Evolutionary conservation across 192 early-diverging fungal species (phyloP).

Genomic region (Backusella mclennaniae): DNA sequence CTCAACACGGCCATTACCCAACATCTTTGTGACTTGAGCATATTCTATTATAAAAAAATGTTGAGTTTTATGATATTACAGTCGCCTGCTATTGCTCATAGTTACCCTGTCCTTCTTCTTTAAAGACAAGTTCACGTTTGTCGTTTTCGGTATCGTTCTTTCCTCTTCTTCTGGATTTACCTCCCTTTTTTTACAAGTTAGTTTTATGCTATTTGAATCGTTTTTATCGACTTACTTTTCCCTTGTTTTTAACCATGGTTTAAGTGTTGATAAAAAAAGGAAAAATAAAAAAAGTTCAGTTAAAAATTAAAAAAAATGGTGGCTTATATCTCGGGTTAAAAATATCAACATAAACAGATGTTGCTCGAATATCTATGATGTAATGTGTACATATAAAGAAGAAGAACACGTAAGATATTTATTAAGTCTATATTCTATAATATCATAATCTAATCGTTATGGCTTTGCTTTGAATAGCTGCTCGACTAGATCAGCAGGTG

Average conservation of each 20-base stretch:
- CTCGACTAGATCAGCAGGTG: constrained; percentile 27
- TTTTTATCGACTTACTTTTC: constrained; percentile 66
- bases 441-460: neutral
- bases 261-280: constrained; percentile 2
- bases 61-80: neutral
- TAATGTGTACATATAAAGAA: no score
- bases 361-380: neutral
- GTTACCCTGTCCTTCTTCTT: constrained; percentile 90
- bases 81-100: neutral
- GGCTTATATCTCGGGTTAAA: neutral
- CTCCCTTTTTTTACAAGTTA: constrained; percentile 52
- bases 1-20: constrained; percentile 94
- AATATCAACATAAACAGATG: neutral
- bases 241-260: constrained; percentile 92
- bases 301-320: neutral
- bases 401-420: neutral
- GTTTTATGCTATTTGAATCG: neutral
- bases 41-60: constrained; percentile 63
- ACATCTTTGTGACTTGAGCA: constrained; percentile 90
- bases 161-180: constrained; percentile 88
- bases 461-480: constrained; percentile 21
- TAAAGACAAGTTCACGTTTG: constrained; percentile 97
- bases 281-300: neutral
- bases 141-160: constrained; percentile 95
- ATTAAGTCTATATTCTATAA: no score